Evolutionary conservation across 2,329 filamentous ascomycete species (phyloP).

Genomic region (Diaporthe sp.): DNA sequence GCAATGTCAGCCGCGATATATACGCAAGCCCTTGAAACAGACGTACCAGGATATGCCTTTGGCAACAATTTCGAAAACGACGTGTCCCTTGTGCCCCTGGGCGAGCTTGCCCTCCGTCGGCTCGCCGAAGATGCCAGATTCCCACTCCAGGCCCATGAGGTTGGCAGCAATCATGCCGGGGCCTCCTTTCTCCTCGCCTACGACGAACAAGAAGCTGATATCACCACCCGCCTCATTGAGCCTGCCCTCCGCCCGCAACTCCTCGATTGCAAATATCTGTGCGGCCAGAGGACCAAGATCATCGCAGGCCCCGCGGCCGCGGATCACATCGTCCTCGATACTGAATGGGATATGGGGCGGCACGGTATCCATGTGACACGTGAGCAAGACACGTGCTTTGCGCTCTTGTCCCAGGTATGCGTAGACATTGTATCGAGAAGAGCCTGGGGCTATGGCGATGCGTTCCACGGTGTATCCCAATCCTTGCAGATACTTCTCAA

Average conservation of each 20-base stretch:
- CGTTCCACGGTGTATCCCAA: constrained; percentile 27
- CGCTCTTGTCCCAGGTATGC: constrained; percentile 47
- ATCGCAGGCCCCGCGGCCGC: constrained; percentile 56
- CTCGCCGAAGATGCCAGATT: constrained; percentile 77
- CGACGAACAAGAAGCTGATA: constrained; percentile 60
- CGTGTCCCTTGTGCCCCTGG: constrained; percentile 76
- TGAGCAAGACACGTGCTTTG: constrained; percentile 46
- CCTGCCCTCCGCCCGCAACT: constrained; percentile 45
- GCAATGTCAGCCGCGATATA: background rate
- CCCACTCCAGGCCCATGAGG: constrained; percentile 60
- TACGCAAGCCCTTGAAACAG: background rate
- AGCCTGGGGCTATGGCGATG: constrained; percentile 31
- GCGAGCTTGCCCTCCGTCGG: constrained; percentile 78
- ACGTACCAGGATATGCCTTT: constrained; percentile 65
- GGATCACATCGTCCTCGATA: constrained; percentile 48
- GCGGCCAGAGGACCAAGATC: constrained; percentile 57
- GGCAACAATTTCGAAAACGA: constrained; percentile 67
- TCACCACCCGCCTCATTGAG: constrained; percentile 49
- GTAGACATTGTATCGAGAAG: constrained; percentile 50
- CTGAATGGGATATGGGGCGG: constrained; percentile 65
- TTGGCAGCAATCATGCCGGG: constrained; percentile 70
- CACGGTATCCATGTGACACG: constrained; percentile 52
- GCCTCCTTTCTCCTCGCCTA: constrained; percentile 76
- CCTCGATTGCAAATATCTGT: constrained; percentile 64
- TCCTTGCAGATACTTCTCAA: constrained; percentile 14